These are phyloP conservation scores for Lasiosphaeriaceae sp. DNA, from an alignment of 495 filamentous ascomycete genomes.

Conservation along the genomic window DNA sequence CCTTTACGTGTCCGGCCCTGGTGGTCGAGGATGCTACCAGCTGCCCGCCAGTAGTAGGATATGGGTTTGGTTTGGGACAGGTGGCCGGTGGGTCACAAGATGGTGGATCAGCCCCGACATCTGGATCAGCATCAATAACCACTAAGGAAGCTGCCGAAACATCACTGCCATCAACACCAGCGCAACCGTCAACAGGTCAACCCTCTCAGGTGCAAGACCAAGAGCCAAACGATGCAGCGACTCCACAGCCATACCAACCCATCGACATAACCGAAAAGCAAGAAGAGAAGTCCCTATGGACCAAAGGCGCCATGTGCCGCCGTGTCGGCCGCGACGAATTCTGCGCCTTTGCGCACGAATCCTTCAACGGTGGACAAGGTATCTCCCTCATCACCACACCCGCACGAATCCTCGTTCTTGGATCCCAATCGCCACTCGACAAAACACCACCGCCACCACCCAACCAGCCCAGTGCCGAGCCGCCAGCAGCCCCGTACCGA, in stretches of 20 bases:
- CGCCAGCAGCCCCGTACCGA: conserved; percentile 7
- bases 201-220: no score
- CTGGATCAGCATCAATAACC: no score
- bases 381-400: conserved; percentile 33
- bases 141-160: no score
- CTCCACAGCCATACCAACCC: no score
- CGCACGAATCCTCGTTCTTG: conserved; percentile 11
- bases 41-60: no score
- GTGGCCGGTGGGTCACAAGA: no score
- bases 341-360: conserved; percentile 25
- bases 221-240: no score
- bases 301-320: conserved; percentile 12
- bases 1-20: neutral
- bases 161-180: no score
- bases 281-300: conserved; percentile 7
- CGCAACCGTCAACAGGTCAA: no score
- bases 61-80: no score
- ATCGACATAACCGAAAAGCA: neutral
- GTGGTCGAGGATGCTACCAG: neutral
- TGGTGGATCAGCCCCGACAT: no score
- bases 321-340: conserved; percentile 16
- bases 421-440: conserved; percentile 8
- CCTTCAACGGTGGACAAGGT: conserved; percentile 26
- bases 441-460: neutral
- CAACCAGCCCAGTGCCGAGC: neutral